phyloP scores from a whole-genome alignment of 306 rosid genomes.

The Cicer pinnatifidum region DNA sequence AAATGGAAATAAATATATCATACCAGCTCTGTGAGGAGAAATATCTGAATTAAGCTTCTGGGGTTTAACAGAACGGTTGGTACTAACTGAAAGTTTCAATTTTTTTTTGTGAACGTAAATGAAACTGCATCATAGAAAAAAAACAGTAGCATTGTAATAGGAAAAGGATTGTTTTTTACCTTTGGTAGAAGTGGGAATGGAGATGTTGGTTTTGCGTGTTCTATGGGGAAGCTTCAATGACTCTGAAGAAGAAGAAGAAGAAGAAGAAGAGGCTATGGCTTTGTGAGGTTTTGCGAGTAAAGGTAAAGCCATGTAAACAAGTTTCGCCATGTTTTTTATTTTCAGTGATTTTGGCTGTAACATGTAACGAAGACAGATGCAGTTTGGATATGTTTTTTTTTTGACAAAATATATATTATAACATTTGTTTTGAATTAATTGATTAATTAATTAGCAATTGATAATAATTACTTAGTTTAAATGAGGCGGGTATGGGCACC shows the following conservation, averaged over 20 bases:
- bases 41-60: slow-evolving; percentile 73
- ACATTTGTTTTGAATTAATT: no score
- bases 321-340: slow-evolving; percentile 51
- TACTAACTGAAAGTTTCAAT: slow-evolving; percentile 52
- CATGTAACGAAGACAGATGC: neutral
- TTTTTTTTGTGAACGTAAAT: slow-evolving; percentile 17
- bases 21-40: slow-evolving; percentile 95
- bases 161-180: slow-evolving; percentile 50
- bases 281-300: slow-evolving; percentile 39
- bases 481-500: neutral
- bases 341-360: neutral
- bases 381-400: neutral
- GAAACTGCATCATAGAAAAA: neutral
- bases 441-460: no score
- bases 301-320: slow-evolving; percentile 44
- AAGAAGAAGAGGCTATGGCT: slow-evolving; percentile 37
- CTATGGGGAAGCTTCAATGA: slow-evolving; percentile 47
- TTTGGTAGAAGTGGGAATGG: slow-evolving; percentile 50
- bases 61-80: slow-evolving; percentile 51
- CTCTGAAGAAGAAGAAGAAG: slow-evolving; percentile 48
- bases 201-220: slow-evolving; percentile 40
- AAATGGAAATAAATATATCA: neutral
- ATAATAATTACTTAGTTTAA: no score
- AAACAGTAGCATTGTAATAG: neutral
- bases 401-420: no score